Base-by-base conservation (phyloP, 441 rosid species). In the Omphalea diandra region DNA sequence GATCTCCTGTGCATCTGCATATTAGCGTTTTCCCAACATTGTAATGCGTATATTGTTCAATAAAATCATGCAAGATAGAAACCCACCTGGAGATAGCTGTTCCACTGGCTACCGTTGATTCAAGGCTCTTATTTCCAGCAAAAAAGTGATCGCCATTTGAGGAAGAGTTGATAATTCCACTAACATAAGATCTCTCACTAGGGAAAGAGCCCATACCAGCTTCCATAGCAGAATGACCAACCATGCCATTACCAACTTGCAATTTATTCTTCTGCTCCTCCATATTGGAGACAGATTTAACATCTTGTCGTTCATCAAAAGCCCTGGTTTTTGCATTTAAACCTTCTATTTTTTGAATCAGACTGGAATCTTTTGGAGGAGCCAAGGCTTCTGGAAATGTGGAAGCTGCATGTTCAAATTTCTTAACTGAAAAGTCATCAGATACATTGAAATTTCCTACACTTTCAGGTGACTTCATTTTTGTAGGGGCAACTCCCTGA, bases 321-420 rank as follows among this genome's bases (percentile, higher is more conserved):
- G 80, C 80, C 62, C 89, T 82, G 10, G 82, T 81, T 80, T 84
- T 91, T 2, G 86, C 86, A 81, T 89, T 91, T 68, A 91, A 79
- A 64, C 93, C 87, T 82, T 96, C 93, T 65, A 96, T 93, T 82
- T 96, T 91, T 86, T 85, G 89, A 72, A 96, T 88, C 80, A 90
- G 79, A 81, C 80, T 82, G 61, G 90, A 75, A 81, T 86, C 93
- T 79, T 76, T 85, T 33, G 86, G 65, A 55, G 82, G 64, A 17
- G 67, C 67, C 0, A 73, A 62, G 44, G 66, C 76, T 73, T 79
- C 86, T 58, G 80, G 73, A 33, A 47, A 14, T 14, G 54, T 50
- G 75, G 75, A 55, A 58, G 56, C 60, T 64, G 66, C 65, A 66
- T 68, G 73, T 67, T 70, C 73, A 46, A 61, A 49, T 74, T 75